Percentiles rank a stretch among this genome's conserved stretches.
Evolutionary conservation across 2,329 filamentous ascomycete genomes (phyloP).

Genomic region (Nigrospora oryzae): DNA sequence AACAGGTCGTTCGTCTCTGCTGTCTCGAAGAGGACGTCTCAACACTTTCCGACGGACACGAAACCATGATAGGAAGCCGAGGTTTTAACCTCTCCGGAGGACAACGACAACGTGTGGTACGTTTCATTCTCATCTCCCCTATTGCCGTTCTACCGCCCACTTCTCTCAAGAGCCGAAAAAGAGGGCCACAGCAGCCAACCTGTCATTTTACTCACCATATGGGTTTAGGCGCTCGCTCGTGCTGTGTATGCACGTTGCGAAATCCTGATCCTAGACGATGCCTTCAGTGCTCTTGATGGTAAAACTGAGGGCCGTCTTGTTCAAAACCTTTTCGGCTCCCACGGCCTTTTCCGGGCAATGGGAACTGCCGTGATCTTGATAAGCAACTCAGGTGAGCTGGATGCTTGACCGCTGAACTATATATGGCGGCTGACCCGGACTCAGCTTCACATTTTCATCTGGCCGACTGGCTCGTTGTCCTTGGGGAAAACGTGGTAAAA

Average conservation of each 20-base stretch:
- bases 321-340: conserved; percentile 17
- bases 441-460: conserved; percentile 25
- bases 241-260: conserved; percentile 20
- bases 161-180: too few species aligned
- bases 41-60: conserved; percentile 10
- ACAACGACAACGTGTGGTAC: conserved; percentile 19
- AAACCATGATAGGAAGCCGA: conserved; percentile 9
- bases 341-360: conserved; percentile 18
- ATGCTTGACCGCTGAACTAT: too few species aligned
- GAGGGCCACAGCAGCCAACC: too few species aligned
- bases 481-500: conserved; percentile 14
- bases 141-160: too few species aligned
- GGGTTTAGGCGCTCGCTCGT: conserved; percentile 24
- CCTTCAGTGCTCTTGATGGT: conserved; percentile 25
- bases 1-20: conserved; percentile 15
- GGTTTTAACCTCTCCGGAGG: conserved; percentile 19
- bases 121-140: background rate
- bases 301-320: conserved; percentile 21
- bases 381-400: too few species aligned
- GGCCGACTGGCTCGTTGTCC: conserved; percentile 30
- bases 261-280: conserved; percentile 25
- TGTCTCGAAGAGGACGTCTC: conserved; percentile 15
- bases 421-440: conserved; percentile 8
- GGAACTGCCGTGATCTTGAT: conserved; percentile 18
- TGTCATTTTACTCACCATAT: background rate